A percentile compares a stretch with the other conserved stretches of the same genome.
These are phyloP conservation scores for Crucibulum laeve DNA, from an alignment of 768 basidiomycete genomes.

Conservation along the genomic window DNA sequence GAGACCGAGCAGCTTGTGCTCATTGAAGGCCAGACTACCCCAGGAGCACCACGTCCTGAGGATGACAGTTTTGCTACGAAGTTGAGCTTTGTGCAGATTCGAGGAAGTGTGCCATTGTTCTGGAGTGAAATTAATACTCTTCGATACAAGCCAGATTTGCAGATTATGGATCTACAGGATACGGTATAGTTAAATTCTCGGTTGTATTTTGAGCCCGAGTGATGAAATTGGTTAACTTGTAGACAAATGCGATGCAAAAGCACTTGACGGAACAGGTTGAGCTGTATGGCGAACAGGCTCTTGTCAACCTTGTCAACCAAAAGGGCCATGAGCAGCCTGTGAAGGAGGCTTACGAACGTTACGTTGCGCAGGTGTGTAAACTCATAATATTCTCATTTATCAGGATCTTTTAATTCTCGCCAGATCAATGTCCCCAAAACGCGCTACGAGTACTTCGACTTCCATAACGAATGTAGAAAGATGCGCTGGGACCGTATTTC, in stretches of 20 bases:
- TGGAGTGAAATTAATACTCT: constrained; percentile 97
- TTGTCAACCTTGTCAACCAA: constrained; percentile 93
- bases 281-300: constrained; percentile 70
- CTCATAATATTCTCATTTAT: constrained; percentile 1
- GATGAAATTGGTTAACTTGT: constrained; percentile 3
- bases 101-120: constrained; percentile 91
- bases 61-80: constrained; percentile 49
- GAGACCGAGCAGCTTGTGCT: constrained; percentile 95
- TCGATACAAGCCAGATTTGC: constrained; percentile 93
- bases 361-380: constrained; percentile 53
- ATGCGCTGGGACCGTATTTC: constrained; percentile 95
- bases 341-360: constrained; percentile 91
- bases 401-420: constrained; percentile 5
- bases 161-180: constrained; percentile 89
- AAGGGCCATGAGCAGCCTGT: constrained; percentile 90
- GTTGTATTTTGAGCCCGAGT: no score
- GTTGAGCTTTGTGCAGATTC: constrained; percentile 87
- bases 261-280: constrained; percentile 75
- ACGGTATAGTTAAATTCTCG: constrained; percentile 52
- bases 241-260: constrained; percentile 66
- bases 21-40: constrained; percentile 52
- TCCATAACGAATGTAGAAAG: constrained; percentile 90
- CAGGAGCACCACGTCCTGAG: constrained; percentile 29
- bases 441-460: constrained; percentile 94
- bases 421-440: constrained; percentile 65